A percentile compares a stretch with the other conserved stretches of the same genome.
Conservation (phyloP, 139 green algal species). For the Yamagishiella unicocca region DNA sequence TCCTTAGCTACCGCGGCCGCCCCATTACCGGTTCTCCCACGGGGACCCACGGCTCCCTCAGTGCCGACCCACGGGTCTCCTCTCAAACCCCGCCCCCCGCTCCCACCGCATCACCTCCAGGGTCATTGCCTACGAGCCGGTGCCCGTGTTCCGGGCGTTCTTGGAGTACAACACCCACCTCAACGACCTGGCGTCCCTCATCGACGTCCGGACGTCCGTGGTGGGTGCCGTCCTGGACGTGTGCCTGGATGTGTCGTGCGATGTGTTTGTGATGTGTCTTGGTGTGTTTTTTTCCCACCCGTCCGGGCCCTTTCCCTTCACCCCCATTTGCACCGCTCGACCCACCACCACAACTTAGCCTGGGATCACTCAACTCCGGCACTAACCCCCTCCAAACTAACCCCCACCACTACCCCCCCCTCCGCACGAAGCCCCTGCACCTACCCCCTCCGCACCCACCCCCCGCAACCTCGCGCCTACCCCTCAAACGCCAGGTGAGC, state of each 20-base stretch:
- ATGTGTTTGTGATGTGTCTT: background rate
- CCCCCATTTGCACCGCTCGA: background rate
- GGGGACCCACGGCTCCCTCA: too few relatives aligned
- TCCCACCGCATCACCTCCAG: conserved; percentile 53
- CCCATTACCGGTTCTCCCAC: too few relatives aligned
- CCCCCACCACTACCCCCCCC: too few relatives aligned
- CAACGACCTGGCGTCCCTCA: conserved; percentile 61
- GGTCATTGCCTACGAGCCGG: conserved; percentile 85
- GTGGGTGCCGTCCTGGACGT: background rate
- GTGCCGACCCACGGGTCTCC: too few relatives aligned
- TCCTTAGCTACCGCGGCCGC: too few relatives aligned
- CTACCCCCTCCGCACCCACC: background rate
- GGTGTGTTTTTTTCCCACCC: background rate
- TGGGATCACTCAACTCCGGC: too few relatives aligned
- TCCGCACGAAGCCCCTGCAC: background rate
- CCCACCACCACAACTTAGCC: too few relatives aligned
- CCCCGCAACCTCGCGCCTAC: background rate
- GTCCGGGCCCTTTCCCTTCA: background rate
- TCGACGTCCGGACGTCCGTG: conserved; percentile 57
- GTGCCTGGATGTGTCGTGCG: too few relatives aligned
- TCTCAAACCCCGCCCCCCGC: background rate
- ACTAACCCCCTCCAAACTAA: too few relatives aligned
- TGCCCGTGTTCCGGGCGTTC: conserved; percentile 82
- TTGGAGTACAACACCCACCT: conserved; percentile 73
- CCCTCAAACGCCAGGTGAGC: conserved; percentile 28